Percentiles rank a stretch among this genome's conserved stretches.
Evolutionary conservation across 306 rosid genomes (phyloP).

Genomic region (Lablab purpureus): DNA sequence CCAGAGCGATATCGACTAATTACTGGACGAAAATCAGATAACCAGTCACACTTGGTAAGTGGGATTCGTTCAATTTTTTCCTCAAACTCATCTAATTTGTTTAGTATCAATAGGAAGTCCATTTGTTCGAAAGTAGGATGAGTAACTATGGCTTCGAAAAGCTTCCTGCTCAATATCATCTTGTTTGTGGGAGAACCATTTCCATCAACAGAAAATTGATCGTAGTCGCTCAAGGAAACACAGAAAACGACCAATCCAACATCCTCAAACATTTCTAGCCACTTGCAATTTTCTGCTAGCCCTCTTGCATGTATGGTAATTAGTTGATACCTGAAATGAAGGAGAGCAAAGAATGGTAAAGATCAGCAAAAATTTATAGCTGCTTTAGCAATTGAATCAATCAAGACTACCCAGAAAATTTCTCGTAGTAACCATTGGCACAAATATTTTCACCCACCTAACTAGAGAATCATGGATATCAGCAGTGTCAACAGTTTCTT

Average conservation of each 20-base stretch:
- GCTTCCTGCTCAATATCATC: conserved; percentile 77
- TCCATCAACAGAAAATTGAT: conserved; percentile 70
- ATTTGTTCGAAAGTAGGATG: conserved; percentile 89
- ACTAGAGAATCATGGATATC: conserved; percentile 73
- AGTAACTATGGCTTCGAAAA: conserved; percentile 80
- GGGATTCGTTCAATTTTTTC: conserved; percentile 77
- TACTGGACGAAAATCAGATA: conserved; percentile 82
- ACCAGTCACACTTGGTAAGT: conserved; percentile 82
- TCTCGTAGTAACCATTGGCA: conserved; percentile 2
- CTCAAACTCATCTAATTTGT: conserved; percentile 85
- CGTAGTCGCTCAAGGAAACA: conserved; percentile 84
- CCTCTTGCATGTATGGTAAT: conserved; percentile 58
- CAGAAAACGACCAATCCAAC: conserved; percentile 77
- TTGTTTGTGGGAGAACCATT: conserved; percentile 77
- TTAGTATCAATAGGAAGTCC: conserved; percentile 89
- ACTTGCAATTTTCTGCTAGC: conserved; percentile 79
- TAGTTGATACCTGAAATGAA: conserved; percentile 54
- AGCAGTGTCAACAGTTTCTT: conserved; percentile 60
- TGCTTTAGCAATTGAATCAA: not conserved
- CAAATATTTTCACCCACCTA: conserved; percentile 61
- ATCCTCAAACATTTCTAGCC: conserved; percentile 94
- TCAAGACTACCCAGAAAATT: conserved; percentile 12
- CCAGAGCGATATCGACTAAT: conserved; percentile 61
- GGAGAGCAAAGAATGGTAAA: conserved; percentile 28
- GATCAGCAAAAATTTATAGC: conserved; percentile 31